A percentile compares a stretch with the other conserved stretches of the same genome.
These are phyloP conservation scores for Nigrospora osmanthi DNA, from an alignment of 2,329 filamentous ascomycete species.

Conservation along the genomic window DNA sequence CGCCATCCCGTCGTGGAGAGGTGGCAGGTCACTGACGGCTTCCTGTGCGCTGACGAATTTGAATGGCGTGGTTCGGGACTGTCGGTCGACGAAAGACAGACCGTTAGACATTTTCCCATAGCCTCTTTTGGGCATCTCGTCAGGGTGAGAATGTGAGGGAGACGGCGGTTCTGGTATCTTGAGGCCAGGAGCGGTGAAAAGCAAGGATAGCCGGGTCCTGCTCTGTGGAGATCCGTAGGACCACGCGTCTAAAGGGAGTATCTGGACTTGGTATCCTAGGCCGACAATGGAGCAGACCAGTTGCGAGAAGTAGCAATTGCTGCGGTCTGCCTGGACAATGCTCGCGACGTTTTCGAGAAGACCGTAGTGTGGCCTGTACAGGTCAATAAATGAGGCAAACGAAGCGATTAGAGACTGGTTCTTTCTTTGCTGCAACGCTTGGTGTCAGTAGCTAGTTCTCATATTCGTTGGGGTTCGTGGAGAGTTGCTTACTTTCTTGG, in stretches of 20 bases:
- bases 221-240: conserved; percentile 58
- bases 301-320: conserved; percentile 64
- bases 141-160: conserved; percentile 56
- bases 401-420: conserved; percentile 74
- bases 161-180: conserved; percentile 46
- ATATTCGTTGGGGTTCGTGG: too few species aligned
- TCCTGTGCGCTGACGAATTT: conserved; percentile 42
- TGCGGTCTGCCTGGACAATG: conserved; percentile 47
- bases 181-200: conserved; percentile 60
- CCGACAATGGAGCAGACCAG: conserved; percentile 66
- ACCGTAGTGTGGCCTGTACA: conserved; percentile 68
- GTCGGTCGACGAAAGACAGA: conserved; percentile 47
- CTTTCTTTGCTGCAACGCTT: conserved; percentile 39
- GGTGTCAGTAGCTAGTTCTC: too few species aligned
- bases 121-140: conserved; percentile 14
- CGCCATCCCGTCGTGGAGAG: conserved; percentile 51
- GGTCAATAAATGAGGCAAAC: conserved; percentile 65
- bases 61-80: conserved; percentile 50
- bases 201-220: conserved; percentile 61
- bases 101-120: conserved; percentile 56
- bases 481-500: conserved; percentile 8
- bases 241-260: conserved; percentile 63
- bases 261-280: conserved; percentile 67
- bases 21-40: conserved; percentile 53
- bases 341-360: conserved; percentile 69